These are phyloP conservation scores for Odontarrhena argentea DNA, from an alignment of 345 rosid genomes.

Conservation along the genomic window DNA sequence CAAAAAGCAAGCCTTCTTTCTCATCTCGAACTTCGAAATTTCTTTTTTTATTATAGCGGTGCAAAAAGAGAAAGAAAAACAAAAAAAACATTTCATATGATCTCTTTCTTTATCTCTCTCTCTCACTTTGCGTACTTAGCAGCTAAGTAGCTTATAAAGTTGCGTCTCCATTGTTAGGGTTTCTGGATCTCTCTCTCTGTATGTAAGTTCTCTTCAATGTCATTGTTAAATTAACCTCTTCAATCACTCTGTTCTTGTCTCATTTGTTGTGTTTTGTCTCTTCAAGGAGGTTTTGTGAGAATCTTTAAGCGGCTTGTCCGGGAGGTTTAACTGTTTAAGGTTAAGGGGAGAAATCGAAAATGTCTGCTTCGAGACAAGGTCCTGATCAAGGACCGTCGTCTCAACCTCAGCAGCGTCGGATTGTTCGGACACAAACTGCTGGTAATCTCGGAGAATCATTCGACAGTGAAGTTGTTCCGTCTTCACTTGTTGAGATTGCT, in stretches of 20 bases:
- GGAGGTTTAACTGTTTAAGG: conserved; percentile 10
- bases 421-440: conserved; percentile 83
- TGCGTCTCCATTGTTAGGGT: conserved; percentile 43
- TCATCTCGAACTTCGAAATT: conserved; percentile 32
- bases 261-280: background rate
- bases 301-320: conserved; percentile 12
- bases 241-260: background rate
- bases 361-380: conserved; percentile 62
- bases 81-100: conserved; percentile 23
- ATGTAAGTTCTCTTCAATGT: conserved; percentile 30
- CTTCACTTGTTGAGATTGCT: conserved; percentile 90
- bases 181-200: conserved; percentile 30
- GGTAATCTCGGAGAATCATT: conserved; percentile 93
- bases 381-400: conserved; percentile 52
- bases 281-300: background rate
- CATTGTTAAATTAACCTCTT: conserved; percentile 1
- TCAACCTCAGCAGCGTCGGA: conserved; percentile 58
- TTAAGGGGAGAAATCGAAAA: conserved; percentile 24
- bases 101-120: conserved; percentile 14
- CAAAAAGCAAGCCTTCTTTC: conserved; percentile 6
- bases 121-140: conserved; percentile 44
- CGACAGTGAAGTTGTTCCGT: conserved; percentile 97
- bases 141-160: conserved; percentile 54
- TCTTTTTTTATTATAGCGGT: conserved; percentile 22
- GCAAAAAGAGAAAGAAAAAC: conserved; percentile 6